Conservation (phyloP, 257 asterid species). For the Solanum stenotomum region DNA sequence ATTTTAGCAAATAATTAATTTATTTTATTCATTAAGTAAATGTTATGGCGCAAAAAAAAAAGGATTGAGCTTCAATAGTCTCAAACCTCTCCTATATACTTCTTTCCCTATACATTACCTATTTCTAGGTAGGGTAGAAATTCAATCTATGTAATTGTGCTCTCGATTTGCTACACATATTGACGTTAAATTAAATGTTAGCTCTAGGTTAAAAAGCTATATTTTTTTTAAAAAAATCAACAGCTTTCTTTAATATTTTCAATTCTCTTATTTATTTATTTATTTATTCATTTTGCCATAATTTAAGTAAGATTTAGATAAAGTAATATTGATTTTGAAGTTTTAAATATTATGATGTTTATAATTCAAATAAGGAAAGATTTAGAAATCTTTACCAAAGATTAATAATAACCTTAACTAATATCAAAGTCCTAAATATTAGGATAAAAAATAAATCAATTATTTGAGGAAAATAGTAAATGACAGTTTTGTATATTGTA, state of each 20-base stretch:
- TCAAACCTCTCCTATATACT: background rate
- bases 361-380: background rate
- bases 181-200: background rate
- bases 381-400: background rate
- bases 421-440: background rate
- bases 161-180: background rate
- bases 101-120: background rate
- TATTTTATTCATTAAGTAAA: background rate
- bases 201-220: background rate
- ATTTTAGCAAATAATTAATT: too few species aligned
- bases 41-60: too few species aligned
- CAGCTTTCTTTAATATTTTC: background rate
- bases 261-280: too few species aligned
- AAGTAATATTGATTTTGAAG: too few species aligned
- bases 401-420: background rate
- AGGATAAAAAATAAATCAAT: background rate
- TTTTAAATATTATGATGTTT: too few species aligned
- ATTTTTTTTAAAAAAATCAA: background rate
- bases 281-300: too few species aligned
- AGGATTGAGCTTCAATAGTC: background rate
- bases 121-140: background rate
- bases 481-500: background rate
- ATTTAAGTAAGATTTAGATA: background rate
- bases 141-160: background rate
- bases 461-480: background rate